Evolutionary conservation across 805 yeast species (phyloP).

Genomic region (Lachancea dasiensis): DNA sequence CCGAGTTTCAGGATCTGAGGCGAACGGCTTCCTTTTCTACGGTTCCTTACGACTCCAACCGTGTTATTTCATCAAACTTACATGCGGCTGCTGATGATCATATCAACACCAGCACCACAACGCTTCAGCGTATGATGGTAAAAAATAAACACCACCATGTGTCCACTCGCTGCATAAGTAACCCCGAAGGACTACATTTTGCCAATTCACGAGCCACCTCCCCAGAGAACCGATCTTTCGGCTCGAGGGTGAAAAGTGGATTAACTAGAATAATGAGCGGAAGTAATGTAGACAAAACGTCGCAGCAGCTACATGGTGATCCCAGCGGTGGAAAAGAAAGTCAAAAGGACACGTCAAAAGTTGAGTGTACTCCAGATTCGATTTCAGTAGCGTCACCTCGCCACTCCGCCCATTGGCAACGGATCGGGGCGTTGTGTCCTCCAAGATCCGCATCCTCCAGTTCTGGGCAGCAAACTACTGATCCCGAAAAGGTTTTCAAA

Average conservation of each 20-base stretch:
- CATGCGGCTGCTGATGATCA: background rate
- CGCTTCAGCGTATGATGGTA: slow-evolving; percentile 2
- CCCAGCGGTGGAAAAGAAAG: background rate
- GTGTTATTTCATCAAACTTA: background rate
- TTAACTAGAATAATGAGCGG: slow-evolving; percentile 26
- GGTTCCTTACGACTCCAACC: slow-evolving; percentile 5
- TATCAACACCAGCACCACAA: background rate
- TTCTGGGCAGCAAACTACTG: background rate
- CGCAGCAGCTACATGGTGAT: background rate
- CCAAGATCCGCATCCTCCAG: slow-evolving; percentile 1
- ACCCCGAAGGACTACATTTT: slow-evolving; percentile 3
- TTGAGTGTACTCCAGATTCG: background rate
- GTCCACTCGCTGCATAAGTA: slow-evolving; percentile 5
- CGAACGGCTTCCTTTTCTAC: slow-evolving; percentile 8
- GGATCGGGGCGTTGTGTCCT: too few species aligned
- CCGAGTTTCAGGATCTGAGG: slow-evolving; percentile 6
- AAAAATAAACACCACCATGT: background rate
- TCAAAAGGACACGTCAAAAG: background rate
- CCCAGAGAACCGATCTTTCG: slow-evolving; percentile 17
- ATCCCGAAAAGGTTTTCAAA: background rate
- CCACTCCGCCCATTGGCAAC: too few species aligned
- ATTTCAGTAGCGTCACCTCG: background rate
- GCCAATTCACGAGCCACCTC: slow-evolving; percentile 3
- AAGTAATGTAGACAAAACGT: background rate
- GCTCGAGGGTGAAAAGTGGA: slow-evolving; percentile 26